Base-by-base conservation (phyloP, 371 early-diverging fungal species). In the Phascolomyces articulosus region DNA sequence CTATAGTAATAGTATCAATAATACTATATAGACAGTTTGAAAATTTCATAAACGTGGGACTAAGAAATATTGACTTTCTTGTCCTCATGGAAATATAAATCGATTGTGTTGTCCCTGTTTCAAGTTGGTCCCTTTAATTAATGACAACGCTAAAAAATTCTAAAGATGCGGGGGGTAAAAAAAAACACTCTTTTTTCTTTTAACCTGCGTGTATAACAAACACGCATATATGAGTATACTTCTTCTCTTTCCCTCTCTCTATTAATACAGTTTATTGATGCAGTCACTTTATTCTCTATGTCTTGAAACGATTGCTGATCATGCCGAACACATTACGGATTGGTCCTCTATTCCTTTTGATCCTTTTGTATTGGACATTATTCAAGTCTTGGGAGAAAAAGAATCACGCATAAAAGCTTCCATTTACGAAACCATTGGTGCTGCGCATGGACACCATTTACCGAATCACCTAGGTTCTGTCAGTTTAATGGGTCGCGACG, bases 341-440 rank as follows among this genome's bases (percentile, higher is more conserved):
- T 38, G 41, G 31, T 24, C 24, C 34, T 20, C 10, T 9, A 48
- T 64, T 18, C 64, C 64, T 15, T 58, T 47, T 18, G 64, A 64
- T 57, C 64, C 64, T 31, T 64, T 44, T 40, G 31, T 64, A 15
- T 44, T 27, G 24, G 64, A 64, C 41, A 29, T 64, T 29, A 31
- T 64, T 16, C 55, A 40, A n/a, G 44, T 28, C 4, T 23, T 51
- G 6, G 23, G 23, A 23, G 23, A 23, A 3, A 51, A 51, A 51
- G 24, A 20, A 51, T 20, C 24, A 1, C 51, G 51, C 23, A 51
- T 23, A 20, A 51, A 51, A n/a, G 8, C 51, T 8, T 51, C 51
- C 24, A 51, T 51, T 24, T 51, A 24, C 23, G 51, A 51, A 51
- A 13, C 40, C 29, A 55, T 63, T 55, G 55, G 55, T n/a, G 26